phyloP scores from a whole-genome alignment of 2,329 filamentous ascomycete genomes.

The Pseudogymnoascus sp. region DNA sequence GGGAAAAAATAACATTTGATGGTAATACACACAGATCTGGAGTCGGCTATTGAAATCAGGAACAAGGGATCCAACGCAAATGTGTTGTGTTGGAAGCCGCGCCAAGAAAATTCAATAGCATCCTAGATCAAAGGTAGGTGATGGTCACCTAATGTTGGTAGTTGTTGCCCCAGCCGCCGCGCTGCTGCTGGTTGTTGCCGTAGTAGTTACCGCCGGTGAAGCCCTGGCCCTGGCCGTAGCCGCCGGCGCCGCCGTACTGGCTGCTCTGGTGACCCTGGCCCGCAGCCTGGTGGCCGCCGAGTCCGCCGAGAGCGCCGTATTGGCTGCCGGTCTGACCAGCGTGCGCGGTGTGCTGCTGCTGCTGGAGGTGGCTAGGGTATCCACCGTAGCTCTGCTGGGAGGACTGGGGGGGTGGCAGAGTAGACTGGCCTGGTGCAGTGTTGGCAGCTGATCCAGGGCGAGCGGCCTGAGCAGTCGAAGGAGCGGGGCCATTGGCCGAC shows the following conservation, averaged over 20 bases:
- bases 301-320: constrained; percentile 37
- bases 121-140: constrained; percentile 5
- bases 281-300: constrained; percentile 38
- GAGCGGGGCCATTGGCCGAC: constrained; percentile 27
- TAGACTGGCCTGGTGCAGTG: constrained; percentile 23
- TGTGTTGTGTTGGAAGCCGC: not conserved
- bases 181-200: constrained; percentile 32
- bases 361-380: constrained; percentile 29
- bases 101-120: not conserved
- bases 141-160: constrained; percentile 30
- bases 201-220: constrained; percentile 32
- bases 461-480: constrained; percentile 27
- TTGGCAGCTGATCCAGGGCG: constrained; percentile 31
- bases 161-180: constrained; percentile 42
- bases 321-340: constrained; percentile 28
- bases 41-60: not conserved
- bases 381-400: constrained; percentile 27
- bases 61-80: not conserved
- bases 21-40: constrained; percentile 6
- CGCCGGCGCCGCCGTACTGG: constrained; percentile 36
- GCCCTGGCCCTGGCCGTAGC: constrained; percentile 28
- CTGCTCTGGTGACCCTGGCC: constrained; percentile 34
- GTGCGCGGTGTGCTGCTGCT: constrained; percentile 26
- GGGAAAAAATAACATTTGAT: constrained; percentile 1
- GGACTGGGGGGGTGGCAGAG: constrained; percentile 26